phyloP scores from a whole-genome alignment of 2,329 filamentous ascomycete genomes.

The Apiospora phragmitis region DNA sequence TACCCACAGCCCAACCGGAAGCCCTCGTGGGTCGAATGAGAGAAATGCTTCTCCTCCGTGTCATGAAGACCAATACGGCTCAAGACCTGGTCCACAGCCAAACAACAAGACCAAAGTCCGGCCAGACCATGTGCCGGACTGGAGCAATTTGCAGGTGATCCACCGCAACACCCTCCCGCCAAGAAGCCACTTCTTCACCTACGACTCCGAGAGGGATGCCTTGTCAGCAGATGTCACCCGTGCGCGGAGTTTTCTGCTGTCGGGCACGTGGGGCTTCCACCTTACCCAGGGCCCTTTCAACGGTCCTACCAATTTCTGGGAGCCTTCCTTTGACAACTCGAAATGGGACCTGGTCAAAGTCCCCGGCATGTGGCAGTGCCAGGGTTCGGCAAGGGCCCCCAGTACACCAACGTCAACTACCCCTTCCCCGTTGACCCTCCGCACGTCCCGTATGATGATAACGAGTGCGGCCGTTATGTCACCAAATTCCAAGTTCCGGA shows the following conservation, averaged over 20 bases:
- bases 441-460: slow-evolving; percentile 62
- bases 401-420: slow-evolving; percentile 65
- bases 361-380: slow-evolving; percentile 66
- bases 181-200: slow-evolving; percentile 57
- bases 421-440: slow-evolving; percentile 67
- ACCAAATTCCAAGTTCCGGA: slow-evolving; percentile 54
- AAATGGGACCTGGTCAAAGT: slow-evolving; percentile 54
- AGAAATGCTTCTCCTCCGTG: not conserved
- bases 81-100: not conserved
- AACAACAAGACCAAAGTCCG: slow-evolving; percentile 18
- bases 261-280: slow-evolving; percentile 56
- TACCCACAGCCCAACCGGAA: not conserved
- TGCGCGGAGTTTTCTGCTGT: slow-evolving; percentile 45
- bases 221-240: slow-evolving; percentile 40
- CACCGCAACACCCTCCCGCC: slow-evolving; percentile 61
- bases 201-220: slow-evolving; percentile 48
- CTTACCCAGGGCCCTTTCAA: slow-evolving; percentile 46
- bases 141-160: slow-evolving; percentile 60
- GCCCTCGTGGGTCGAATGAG: not conserved
- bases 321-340: slow-evolving; percentile 35
- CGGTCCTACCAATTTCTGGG: slow-evolving; percentile 43
- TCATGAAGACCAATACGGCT: not conserved
- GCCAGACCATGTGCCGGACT: slow-evolving; percentile 49
- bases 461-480: slow-evolving; percentile 65
- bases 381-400: slow-evolving; percentile 61